A percentile compares a stretch with the other conserved stretches of the same genome.
Conservation (phyloP, 2,329 filamentous ascomycete genomes). For the Dryadomyces quercus-mongolicae region DNA sequence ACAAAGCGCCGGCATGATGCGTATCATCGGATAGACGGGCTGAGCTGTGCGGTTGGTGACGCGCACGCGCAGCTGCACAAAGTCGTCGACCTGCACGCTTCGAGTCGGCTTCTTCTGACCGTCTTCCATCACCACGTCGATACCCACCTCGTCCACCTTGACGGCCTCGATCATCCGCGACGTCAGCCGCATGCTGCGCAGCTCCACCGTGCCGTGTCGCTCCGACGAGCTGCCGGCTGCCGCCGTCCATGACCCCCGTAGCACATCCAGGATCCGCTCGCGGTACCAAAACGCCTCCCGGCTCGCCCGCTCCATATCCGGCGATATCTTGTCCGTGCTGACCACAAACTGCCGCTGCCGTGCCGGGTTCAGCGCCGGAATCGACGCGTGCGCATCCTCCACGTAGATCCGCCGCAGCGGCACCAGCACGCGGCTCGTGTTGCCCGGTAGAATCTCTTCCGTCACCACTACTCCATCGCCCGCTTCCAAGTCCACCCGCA, state of each 20-base stretch:
- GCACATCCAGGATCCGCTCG: conserved; percentile 60
- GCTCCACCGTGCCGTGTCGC: conserved; percentile 55
- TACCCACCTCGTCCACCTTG: conserved; percentile 65
- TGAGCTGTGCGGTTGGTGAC: conserved; percentile 61
- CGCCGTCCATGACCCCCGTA: conserved; percentile 62
- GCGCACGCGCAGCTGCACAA: conserved; percentile 56
- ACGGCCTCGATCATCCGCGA: conserved; percentile 73
- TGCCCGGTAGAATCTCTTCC: conserved; percentile 50
- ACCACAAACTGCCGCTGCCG: conserved; percentile 90
- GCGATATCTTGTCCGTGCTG: conserved; percentile 64
- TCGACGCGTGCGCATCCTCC: conserved; percentile 61
- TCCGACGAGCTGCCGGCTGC: conserved; percentile 33
- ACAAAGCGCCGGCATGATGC: conserved; percentile 65
- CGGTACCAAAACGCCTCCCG: conserved; percentile 89
- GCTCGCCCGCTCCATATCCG: conserved; percentile 64
- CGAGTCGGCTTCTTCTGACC: background rate
- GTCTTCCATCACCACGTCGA: conserved; percentile 36
- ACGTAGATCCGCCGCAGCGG: conserved; percentile 66
- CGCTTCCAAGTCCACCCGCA: conserved; percentile 47
- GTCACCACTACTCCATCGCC: conserved; percentile 20
- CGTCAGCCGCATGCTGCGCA: conserved; percentile 63
- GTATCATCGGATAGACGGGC: conserved; percentile 59
- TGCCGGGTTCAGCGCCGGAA: conserved; percentile 69
- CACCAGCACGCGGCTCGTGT: conserved; percentile 63
- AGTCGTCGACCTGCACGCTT: conserved; percentile 39